Evolutionary conservation across 495 filamentous ascomycete genomes (phyloP), one percentile per base, ranked within the genome.

Genomic region (Penicillium salamii): DNA sequence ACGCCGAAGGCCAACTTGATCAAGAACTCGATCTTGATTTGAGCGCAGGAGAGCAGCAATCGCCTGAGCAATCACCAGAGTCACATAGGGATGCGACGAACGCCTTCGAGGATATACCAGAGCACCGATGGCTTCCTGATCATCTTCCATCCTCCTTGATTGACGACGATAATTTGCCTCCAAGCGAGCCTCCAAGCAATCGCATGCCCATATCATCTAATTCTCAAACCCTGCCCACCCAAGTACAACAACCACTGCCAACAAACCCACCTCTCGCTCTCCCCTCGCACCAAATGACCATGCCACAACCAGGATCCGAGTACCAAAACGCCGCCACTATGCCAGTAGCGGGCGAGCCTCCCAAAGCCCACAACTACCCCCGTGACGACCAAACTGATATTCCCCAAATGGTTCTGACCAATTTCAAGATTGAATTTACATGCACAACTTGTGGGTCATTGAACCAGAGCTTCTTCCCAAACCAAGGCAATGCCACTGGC

Each of bases 351-450:
- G 39, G 56, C 11, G 57, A 48, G 12, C 56, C 50, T 5, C 55
- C 61, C 7, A 68, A 66, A 51, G 54, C 54, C 31, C 49, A 58
- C 3, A 43, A 52, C 14, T 71, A 67, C 31, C 39, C 58, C 13
- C 59, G 57, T 12, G 35, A 44, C 36, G 63, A 66, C 5, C 65
- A 68, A 21, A 41, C 58, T n/a, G 50, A 50, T 5, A 54, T 61
- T 18, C 45, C 69, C 9, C 67, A 72, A 31, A 53, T 70, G 42
- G 57, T 68, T 31, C 55, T 72, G 1, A 68, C 69, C 15, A 68
- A 72, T 36, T 75, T 75, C 51, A 75, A 75, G 48, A 74, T 75
- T 31, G 70, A 74, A 19, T 75, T 75, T 19, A 71, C 70, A 6
- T 75, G 70, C 34, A 72, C 69, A 0, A 69, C 64, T 0, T 75